These are phyloP conservation scores for Coniella lustricola DNA, from an alignment of 2,329 filamentous ascomycete genomes.

Conservation along the genomic window DNA sequence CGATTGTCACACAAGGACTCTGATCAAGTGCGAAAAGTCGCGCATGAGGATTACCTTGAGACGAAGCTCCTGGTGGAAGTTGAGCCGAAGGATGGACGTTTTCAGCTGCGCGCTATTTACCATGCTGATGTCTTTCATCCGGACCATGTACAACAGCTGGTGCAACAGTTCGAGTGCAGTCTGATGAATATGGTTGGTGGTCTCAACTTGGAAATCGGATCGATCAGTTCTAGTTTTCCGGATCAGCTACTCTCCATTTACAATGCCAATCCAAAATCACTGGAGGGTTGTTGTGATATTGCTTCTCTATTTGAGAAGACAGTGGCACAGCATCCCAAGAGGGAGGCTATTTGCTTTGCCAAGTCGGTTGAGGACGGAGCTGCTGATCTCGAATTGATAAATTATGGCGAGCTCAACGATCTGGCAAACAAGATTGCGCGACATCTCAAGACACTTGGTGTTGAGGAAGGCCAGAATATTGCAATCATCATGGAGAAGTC, in stretches of 20 bases:
- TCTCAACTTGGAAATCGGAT: conserved; percentile 20
- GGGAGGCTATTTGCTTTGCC: conserved; percentile 60
- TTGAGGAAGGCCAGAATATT: conserved; percentile 51
- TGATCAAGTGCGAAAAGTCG: conserved; percentile 42
- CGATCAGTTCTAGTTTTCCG: conserved; percentile 23
- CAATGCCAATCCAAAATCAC: conserved; percentile 32
- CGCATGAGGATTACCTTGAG: conserved; percentile 65
- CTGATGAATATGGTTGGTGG: conserved; percentile 25
- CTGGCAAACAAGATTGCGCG: conserved; percentile 58
- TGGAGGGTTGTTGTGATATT: conserved; percentile 36
- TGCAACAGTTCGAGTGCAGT: conserved; percentile 54
- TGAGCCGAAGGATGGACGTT: conserved; percentile 48
- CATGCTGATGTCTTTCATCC: conserved; percentile 42
- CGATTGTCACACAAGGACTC: conserved; percentile 11
- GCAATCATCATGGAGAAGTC: conserved; percentile 75
- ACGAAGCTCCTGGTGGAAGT: conserved; percentile 71
- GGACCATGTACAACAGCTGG: conserved; percentile 48
- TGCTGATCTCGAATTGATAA: conserved; percentile 37
- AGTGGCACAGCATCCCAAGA: conserved; percentile 40
- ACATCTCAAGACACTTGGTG: conserved; percentile 40
- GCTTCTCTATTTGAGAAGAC: conserved; percentile 47
- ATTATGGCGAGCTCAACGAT: conserved; percentile 58
- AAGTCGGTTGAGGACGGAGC: conserved; percentile 33
- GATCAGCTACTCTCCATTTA: conserved; percentile 38
- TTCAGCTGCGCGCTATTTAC: conserved; percentile 40